Percentiles rank a stretch among this genome's conserved stretches.
Evolutionary conservation across 2,329 filamentous ascomycete genomes (phyloP).

Genomic region (Phaeosphaeriaceae sp.): DNA sequence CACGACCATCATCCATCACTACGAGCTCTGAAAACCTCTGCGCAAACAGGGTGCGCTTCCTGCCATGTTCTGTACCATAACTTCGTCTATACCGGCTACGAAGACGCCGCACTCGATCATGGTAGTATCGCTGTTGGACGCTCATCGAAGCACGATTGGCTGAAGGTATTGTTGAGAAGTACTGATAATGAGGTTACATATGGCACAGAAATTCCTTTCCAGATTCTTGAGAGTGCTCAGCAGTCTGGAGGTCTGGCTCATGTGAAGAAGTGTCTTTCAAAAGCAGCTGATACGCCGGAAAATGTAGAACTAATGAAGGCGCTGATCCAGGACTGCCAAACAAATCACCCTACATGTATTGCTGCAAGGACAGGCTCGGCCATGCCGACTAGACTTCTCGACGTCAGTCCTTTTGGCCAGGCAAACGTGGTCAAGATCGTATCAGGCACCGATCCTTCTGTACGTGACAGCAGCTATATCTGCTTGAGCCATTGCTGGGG

Average conservation of each 20-base stretch:
- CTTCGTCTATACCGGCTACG: neutral
- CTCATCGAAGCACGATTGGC: neutral
- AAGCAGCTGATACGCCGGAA: neutral
- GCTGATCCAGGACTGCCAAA: neutral
- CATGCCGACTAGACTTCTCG: neutral
- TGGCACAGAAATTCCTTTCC: neutral
- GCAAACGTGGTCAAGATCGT: neutral
- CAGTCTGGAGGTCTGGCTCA: neutral
- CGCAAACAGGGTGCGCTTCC: neutral
- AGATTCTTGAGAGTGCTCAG: neutral
- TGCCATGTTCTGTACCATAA: neutral
- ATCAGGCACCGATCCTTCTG: neutral
- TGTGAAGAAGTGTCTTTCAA: neutral
- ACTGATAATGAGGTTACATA: neutral
- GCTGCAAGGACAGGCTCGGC: neutral
- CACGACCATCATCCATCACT: neutral
- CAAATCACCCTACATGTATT: neutral
- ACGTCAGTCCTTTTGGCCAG: neutral
- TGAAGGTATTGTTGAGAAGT: neutral
- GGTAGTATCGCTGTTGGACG: neutral
- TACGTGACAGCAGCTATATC: neutral
- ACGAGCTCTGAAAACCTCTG: neutral
- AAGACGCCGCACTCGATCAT: neutral
- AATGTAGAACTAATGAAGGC: neutral
- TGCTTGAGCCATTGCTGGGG: neutral